Evolutionary conservation across 768 basidiomycete species (phyloP), one percentile per base, ranked within the genome.

Genomic region (Scleroderma citrinum): DNA sequence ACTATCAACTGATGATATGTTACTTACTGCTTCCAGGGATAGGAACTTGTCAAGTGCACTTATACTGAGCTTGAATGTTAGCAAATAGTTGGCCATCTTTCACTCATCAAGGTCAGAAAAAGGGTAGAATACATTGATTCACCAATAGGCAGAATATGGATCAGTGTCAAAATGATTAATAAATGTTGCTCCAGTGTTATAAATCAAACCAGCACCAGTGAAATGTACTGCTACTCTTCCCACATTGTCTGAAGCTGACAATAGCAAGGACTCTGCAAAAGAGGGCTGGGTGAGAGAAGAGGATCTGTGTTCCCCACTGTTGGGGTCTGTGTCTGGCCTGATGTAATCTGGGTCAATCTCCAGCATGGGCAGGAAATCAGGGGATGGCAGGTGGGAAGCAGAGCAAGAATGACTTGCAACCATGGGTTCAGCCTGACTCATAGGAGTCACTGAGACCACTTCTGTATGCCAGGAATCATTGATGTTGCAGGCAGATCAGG

Each of bases 51-150:
- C 52, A 10, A 67, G 62, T 5, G 49, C 53, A 11, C 52, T 47
- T 63, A 67, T 63, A 34, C 64, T 68, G 36, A 71, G 47, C 17
- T 51, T 39, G 5, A 61, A 65, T 4, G 46, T 49, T 16, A 62
- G 47, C 0, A 70, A 56, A 52, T 60, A 70, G 5, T 51, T 58
- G 7, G 56, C 66, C 4, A 69, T 30, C 52, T 69, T 57, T 68
- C 69, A 71, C 40, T 72, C 68, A 1, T 48, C 50, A 14, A 54
- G 47, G 12, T 57, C 59, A 7, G 57, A 50, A 50, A 67, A 72
- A 14, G 65, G 70, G 44, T 67, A 70, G 44, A 60, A 69, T 0
- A 60, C 38, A 41, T 67, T 69, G 1, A 52, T 19, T 16, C 20
- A 41, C 14, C 61, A 26, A 21, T 59, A n/a, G 1, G 46, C 21